These are phyloP conservation scores for Tetracladium marchalianum DNA, from an alignment of 495 filamentous ascomycete genomes.

Conservation along the genomic window DNA sequence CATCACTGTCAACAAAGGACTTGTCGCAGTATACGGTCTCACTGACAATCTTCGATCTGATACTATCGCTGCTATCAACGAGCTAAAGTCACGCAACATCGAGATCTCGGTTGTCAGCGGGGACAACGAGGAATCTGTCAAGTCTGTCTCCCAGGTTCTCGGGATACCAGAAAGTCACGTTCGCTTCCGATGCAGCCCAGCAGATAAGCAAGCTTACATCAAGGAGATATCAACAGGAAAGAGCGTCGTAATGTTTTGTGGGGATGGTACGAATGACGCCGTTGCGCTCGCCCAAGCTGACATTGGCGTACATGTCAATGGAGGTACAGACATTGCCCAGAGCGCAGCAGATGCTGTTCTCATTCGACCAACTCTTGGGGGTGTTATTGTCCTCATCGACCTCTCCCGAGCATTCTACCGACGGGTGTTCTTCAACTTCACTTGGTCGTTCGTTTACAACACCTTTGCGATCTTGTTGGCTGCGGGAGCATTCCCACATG, in stretches of 20 bases:
- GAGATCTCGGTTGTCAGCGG: constrained; percentile 57
- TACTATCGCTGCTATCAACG: constrained; percentile 34
- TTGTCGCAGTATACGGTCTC: constrained; percentile 51
- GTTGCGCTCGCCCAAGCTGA: constrained; percentile 62
- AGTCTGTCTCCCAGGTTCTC: constrained; percentile 39
- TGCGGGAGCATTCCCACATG: constrained; percentile 55
- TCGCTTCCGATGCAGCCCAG: constrained; percentile 42
- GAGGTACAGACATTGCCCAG: constrained; percentile 53
- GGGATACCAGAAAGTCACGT: constrained; percentile 38
- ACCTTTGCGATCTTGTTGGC: constrained; percentile 59
- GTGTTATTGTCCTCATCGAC: constrained; percentile 49
- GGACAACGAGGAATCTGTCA: constrained; percentile 53
- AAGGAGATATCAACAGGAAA: constrained; percentile 26
- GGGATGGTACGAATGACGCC: constrained; percentile 78
- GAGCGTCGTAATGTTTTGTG: constrained; percentile 52
- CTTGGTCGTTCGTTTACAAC: constrained; percentile 68
- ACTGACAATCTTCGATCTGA: constrained; percentile 49
- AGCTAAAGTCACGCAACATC: constrained; percentile 46
- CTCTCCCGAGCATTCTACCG: constrained; percentile 42
- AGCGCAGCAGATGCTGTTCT: constrained; percentile 64
- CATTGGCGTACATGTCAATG: constrained; percentile 60
- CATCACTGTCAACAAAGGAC: constrained; percentile 39
- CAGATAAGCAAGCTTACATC: constrained; percentile 55
- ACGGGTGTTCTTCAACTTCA: constrained; percentile 61
- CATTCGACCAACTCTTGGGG: constrained; percentile 43